phyloP scores from a whole-genome alignment of 2,329 filamentous ascomycete genomes.

The Aspergillus hiratsukae region DNA sequence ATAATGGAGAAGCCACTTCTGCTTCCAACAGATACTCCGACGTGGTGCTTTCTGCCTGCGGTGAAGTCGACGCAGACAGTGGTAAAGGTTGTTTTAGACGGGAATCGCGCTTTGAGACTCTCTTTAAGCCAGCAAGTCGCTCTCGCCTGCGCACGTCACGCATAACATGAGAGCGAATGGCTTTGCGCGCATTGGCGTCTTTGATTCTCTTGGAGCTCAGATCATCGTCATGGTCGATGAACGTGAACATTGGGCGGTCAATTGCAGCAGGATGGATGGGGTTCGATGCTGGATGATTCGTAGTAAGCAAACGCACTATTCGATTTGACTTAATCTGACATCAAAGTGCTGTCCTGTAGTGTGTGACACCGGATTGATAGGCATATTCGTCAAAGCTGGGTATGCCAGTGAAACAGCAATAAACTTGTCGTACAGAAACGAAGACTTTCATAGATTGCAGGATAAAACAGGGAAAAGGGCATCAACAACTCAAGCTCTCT shows the following conservation, averaged over 20 bases:
- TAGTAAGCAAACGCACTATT: background rate
- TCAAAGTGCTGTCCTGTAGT: background rate
- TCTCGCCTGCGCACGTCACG: conserved; percentile 40
- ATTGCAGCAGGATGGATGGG: conserved; percentile 16
- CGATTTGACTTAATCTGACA: background rate
- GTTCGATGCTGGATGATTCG: background rate
- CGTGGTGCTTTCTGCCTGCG: conserved; percentile 3
- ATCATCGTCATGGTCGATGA: conserved; percentile 40
- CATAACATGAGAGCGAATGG: conserved; percentile 43
- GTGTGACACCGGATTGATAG: background rate
- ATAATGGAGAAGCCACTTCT: conserved; percentile 12
- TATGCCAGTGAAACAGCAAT: background rate
- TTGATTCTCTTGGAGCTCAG: conserved; percentile 36
- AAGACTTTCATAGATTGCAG: background rate
- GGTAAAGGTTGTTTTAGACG: conserved; percentile 8
- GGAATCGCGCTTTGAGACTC: conserved; percentile 28
- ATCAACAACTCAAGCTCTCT: background rate
- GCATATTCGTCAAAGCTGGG: background rate
- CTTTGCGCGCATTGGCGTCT: conserved; percentile 35
- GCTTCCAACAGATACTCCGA: conserved; percentile 13
- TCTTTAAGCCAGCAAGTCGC: conserved; percentile 34
- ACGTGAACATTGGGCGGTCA: conserved; percentile 34
- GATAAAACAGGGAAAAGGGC: background rate
- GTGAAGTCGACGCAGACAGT: conserved; percentile 7
- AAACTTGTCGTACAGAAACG: background rate